Evolutionary conservation across 148 eudicot species (phyloP).

Genomic region (Cornus florida): DNA sequence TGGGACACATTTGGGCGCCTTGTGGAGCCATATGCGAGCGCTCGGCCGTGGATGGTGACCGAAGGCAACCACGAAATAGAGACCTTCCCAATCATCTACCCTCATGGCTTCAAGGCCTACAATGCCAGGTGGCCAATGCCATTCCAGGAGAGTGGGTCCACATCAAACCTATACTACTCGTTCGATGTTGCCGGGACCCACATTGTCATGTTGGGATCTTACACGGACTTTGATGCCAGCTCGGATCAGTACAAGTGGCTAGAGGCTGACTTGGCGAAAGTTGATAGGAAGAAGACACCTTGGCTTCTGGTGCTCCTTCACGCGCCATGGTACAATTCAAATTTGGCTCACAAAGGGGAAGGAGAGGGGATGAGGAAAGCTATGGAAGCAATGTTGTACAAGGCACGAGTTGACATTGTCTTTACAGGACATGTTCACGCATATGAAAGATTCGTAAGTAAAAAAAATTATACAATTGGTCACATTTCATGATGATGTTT

Average conservation of each 20-base stretch:
- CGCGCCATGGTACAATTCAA: slow-evolving; percentile 88
- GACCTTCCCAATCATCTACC: slow-evolving; percentile 53
- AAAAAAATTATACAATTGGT: no score
- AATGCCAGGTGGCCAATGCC: slow-evolving; percentile 89
- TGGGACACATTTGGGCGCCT: slow-evolving; percentile 95
- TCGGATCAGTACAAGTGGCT: slow-evolving; percentile 90
- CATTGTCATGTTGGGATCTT: slow-evolving; percentile 74
- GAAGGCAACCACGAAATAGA: slow-evolving; percentile 77
- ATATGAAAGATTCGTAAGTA: slow-evolving; percentile 87
- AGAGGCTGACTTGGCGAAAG: slow-evolving; percentile 38
- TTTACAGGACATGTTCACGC: slow-evolving; percentile 88
- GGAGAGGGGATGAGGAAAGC: slow-evolving; percentile 82
- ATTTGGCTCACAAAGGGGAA: slow-evolving; percentile 73
- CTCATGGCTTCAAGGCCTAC: slow-evolving; percentile 70
- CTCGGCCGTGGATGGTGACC: slow-evolving; percentile 90
- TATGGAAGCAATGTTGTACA: slow-evolving; percentile 60
- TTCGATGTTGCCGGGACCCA: slow-evolving; percentile 72
- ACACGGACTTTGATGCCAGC: slow-evolving; percentile 44
- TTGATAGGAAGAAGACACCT: slow-evolving; percentile 59
- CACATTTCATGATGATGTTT: background rate
- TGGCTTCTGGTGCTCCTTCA: slow-evolving; percentile 70
- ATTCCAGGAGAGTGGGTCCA: slow-evolving; percentile 66
- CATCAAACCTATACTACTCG: slow-evolving; percentile 79
- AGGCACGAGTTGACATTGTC: slow-evolving; percentile 67
- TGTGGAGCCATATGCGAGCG: slow-evolving; percentile 73